phyloP scores from a whole-genome alignment of 495 filamentous ascomycete genomes.

The Lasiosphaeriaceae sp. region DNA sequence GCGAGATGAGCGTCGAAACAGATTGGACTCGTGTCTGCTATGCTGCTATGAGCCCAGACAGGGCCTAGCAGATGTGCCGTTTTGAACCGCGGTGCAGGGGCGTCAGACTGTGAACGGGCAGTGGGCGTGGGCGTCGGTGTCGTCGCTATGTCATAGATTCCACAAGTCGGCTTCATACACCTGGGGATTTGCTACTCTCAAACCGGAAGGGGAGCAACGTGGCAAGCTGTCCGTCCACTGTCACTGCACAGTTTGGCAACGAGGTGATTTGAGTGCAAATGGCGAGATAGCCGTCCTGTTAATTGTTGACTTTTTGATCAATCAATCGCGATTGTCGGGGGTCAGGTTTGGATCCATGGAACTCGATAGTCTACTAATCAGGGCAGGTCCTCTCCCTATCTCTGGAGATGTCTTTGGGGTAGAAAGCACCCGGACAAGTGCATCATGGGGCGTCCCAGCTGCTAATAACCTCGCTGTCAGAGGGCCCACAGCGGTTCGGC shows the following conservation, averaged over 20 bases:
- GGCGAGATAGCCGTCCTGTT: neutral
- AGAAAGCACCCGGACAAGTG: too few species aligned
- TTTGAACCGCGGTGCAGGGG: neutral
- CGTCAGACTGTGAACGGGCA: too few species aligned
- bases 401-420: too few species aligned
- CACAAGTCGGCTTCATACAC: slow-evolving; percentile 7
- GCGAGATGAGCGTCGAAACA: too few species aligned
- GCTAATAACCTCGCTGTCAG: too few species aligned
- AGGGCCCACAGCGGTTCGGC: too few species aligned
- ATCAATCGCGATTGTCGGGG: neutral
- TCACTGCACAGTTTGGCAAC: neutral
- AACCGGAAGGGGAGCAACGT: neutral
- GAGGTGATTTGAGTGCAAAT: slow-evolving; percentile 1
- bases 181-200: too few species aligned
- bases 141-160: slow-evolving; percentile 18
- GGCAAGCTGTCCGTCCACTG: neutral
- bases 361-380: too few species aligned
- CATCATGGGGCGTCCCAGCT: too few species aligned
- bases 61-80: neutral
- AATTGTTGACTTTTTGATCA: neutral
- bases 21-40: too few species aligned
- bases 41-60: too few species aligned
- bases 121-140: neutral
- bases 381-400: too few species aligned
- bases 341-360: neutral